Evolutionary conservation across 2,329 filamentous ascomycete species (phyloP), one percentile per base, ranked within the genome.

Genomic region (Paracorniculantispora psalliotae): DNA sequence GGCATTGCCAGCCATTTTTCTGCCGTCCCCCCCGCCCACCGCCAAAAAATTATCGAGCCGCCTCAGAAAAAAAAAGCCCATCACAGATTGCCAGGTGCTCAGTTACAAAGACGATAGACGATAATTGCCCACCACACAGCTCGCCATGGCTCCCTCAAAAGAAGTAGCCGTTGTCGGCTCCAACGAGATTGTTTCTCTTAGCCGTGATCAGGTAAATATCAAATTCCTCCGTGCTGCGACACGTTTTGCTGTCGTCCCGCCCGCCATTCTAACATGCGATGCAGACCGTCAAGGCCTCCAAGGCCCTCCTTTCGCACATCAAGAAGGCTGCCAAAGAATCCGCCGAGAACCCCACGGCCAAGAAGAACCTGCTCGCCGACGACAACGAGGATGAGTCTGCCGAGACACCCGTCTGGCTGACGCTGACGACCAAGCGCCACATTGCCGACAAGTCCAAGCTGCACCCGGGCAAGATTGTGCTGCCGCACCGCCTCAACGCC

Each of bases 401-500:
- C 54, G 79, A 83, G 61, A 78, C 75, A 4, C 83, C 84, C 50
- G 74, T 88, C 69, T 87, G 82, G 81, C 76, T 88, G 47, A 84
- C 78, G 37, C 71, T 88, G 63, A 85, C 83, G 54, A 87, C 84
- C 63, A 88, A 88, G 77, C 81, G 81, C 65, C 83, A 87, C 73
- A 83, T 87, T 57, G 71, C 75, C 70, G 89, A 96, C 76, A 88
- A 90, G 74, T 85, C 85, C 71, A 83, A 86, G 58, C 81, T 96
- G 65, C 93, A 96, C 79, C 92, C 92, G 28, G 83, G 84, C 72
- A 96, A 93, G 76, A 90, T 97, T 68, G 67, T 80, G 65, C 79
- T 96, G 56, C 90, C 91, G 50, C 87, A 96, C 74, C 80, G 89
- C 10, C 82, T 96, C 63, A 87, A 82, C 63, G 65, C 46, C 52